phyloP scores from a whole-genome alignment of 2,329 filamentous ascomycete genomes.

The Aspergillus sp. region DNA sequence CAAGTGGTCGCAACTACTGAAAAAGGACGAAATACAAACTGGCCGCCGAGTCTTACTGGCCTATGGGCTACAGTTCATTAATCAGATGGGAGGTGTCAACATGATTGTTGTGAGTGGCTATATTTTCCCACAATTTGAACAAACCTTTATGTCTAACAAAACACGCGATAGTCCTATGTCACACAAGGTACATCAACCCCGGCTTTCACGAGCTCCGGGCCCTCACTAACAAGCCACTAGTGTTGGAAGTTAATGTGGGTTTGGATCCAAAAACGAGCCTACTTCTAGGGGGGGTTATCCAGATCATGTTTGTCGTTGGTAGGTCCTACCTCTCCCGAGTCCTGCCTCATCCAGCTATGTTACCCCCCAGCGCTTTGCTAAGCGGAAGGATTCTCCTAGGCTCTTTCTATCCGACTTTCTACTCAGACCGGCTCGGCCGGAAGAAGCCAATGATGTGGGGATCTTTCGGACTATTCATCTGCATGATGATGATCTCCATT shows the following conservation, averaged over 20 bases:
- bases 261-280: constrained; percentile 45
- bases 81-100: constrained; percentile 53
- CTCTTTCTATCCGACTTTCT: constrained; percentile 47
- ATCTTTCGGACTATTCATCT: constrained; percentile 35
- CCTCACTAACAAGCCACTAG: constrained; percentile 17
- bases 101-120: constrained; percentile 40
- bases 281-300: constrained; percentile 47
- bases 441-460: constrained; percentile 40
- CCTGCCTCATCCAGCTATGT: neutral
- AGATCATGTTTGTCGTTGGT: constrained; percentile 32
- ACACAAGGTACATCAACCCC: constrained; percentile 19
- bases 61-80: constrained; percentile 51
- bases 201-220: neutral
- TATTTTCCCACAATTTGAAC: neutral
- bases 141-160: neutral
- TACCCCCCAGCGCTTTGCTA: neutral
- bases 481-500: constrained; percentile 43
- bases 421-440: constrained; percentile 44
- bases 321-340: neutral
- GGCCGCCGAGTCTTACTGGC: constrained; percentile 48
- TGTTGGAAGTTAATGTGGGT: constrained; percentile 49
- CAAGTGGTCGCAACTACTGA: constrained; percentile 44
- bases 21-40: constrained; percentile 45
- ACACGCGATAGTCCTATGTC: constrained; percentile 22
- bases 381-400: constrained; percentile 23